A percentile compares a stretch with the other conserved stretches of the same genome.
Evolutionary conservation across 495 filamentous ascomycete genomes (phyloP).

Genomic region (Oidiodendron maius): DNA sequence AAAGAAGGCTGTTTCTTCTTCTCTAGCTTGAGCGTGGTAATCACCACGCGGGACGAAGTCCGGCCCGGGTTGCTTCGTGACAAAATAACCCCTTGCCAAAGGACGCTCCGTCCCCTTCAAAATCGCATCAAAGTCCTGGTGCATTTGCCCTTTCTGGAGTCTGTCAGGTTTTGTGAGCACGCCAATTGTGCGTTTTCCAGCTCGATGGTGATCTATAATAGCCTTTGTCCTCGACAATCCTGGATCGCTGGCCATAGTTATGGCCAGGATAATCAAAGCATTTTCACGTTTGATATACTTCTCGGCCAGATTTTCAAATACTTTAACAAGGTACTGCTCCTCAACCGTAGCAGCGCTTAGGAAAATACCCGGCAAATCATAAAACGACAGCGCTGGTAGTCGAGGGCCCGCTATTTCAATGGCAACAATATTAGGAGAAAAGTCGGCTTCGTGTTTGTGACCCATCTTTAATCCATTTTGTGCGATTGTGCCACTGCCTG

Average conservation of each 20-base stretch:
- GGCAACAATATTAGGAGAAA: constrained; percentile 71
- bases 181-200: constrained; percentile 59
- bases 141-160: constrained; percentile 38
- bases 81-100: constrained; percentile 55
- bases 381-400: constrained; percentile 68
- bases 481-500: constrained; percentile 44
- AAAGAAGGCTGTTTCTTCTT: constrained; percentile 58
- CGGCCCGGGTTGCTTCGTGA: constrained; percentile 52
- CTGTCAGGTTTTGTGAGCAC: constrained; percentile 80
- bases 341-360: constrained; percentile 39
- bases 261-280: constrained; percentile 67
- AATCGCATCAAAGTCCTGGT: constrained; percentile 52
- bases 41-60: constrained; percentile 21
- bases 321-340: constrained; percentile 55
- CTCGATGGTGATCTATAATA: constrained; percentile 52
- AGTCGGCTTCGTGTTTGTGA: constrained; percentile 47
- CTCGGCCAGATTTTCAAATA: constrained; percentile 62
- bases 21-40: constrained; percentile 46
- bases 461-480: constrained; percentile 12
- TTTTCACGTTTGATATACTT: constrained; percentile 58
- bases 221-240: constrained; percentile 64
- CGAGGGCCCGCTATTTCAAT: constrained; percentile 65
- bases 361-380: constrained; percentile 77
- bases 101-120: constrained; percentile 41
- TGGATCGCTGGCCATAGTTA: constrained; percentile 69